These are phyloP conservation scores for Kentomonas sorsogonicus DNA, from an alignment of 208 protist genomes.

Conservation along the genomic window DNA sequence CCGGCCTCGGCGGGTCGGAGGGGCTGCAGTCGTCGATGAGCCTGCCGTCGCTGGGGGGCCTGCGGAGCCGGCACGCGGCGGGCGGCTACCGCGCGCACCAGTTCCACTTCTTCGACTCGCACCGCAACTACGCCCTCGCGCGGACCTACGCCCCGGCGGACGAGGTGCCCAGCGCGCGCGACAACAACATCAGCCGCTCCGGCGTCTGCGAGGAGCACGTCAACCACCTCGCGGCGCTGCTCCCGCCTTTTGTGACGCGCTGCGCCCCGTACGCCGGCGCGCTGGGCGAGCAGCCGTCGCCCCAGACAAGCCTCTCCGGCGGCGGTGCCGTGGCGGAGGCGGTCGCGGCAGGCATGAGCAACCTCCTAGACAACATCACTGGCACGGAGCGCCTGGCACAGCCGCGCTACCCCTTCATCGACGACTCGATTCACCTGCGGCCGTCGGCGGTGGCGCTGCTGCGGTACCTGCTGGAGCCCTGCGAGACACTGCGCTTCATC, in stretches of 20 bases:
- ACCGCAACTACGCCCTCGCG: constrained; percentile 25
- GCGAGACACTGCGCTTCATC: constrained; percentile 76
- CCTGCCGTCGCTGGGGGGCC: too few species aligned
- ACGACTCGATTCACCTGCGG: constrained; percentile 35
- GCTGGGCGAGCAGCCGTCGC: too few species aligned
- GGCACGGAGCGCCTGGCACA: too few species aligned
- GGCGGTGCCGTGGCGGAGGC: too few species aligned
- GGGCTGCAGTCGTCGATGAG: not conserved
- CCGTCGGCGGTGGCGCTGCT: constrained; percentile 67
- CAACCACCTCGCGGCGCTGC: constrained; percentile 57
- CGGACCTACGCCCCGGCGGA: constrained; percentile 10
- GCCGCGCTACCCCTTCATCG: constrained; percentile 33
- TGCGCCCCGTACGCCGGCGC: constrained; percentile 44
- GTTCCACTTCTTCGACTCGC: constrained; percentile 37
- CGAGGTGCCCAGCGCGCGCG: constrained; percentile 6
- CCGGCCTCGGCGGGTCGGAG: not conserved
- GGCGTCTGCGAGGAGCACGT: constrained; percentile 59
- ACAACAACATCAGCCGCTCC: constrained; percentile 30
- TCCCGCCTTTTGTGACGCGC: constrained; percentile 46
- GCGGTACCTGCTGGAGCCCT: constrained; percentile 58
- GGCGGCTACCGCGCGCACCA: not conserved
- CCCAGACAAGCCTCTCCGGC: too few species aligned
- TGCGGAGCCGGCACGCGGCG: not conserved
- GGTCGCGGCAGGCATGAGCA: too few species aligned
- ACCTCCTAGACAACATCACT: too few species aligned